Base-by-base conservation (phyloP, 306 rosid genomes). In the Fragaria ananassa region DNA sequence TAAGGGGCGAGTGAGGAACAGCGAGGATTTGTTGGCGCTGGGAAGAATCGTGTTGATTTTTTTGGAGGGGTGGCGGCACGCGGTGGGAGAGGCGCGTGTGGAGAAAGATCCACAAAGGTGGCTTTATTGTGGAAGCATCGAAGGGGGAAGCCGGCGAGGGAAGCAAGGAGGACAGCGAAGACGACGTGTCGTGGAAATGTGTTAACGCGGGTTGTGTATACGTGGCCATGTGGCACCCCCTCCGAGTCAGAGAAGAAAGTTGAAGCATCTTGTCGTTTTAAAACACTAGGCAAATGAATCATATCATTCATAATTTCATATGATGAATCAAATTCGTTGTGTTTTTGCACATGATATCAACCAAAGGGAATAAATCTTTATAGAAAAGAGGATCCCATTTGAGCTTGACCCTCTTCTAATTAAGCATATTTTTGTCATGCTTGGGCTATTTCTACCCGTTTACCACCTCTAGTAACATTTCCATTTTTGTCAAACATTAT, bases 21-120 rank as follows among this genome's bases (percentile, higher is more conserved):
- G 87, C 84, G 67, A 82, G 64, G 83, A 78, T 73, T 75, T 64
- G 92, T 78, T 91, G 93, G 92, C 89, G 88, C 88, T 83, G 8
- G 23, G 41, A 19, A 41, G 10, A 7, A 41, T 39, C 41, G 41
- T 37, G 41, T 37, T 37, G 41, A 37, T 39, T 8, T 42, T 41
- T 19, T 27, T 66, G 15, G 8, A 29, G 60, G 25, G 60, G 63
- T 29, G 77, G 29, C 13, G 37, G 35, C 71, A 80, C 80, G 76
- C 80, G 83, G 62, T 68, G 5, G 9, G 35, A 25, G 18, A 13
- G 19, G 70, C 56, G 83, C 70, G 83, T 67, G 83, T 12, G 18
- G 47, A 45, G 19, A 1, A 60, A 31, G 62, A 45, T 80, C 83
- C 6, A 67, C 3, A 67, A 7, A 54, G 79, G 71, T 70, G 71